A percentile compares a stretch with the other conserved stretches of the same genome.
Conservation (phyloP, 352 stramenopile genomes). For the Globisporangium recalcitrans region DNA sequence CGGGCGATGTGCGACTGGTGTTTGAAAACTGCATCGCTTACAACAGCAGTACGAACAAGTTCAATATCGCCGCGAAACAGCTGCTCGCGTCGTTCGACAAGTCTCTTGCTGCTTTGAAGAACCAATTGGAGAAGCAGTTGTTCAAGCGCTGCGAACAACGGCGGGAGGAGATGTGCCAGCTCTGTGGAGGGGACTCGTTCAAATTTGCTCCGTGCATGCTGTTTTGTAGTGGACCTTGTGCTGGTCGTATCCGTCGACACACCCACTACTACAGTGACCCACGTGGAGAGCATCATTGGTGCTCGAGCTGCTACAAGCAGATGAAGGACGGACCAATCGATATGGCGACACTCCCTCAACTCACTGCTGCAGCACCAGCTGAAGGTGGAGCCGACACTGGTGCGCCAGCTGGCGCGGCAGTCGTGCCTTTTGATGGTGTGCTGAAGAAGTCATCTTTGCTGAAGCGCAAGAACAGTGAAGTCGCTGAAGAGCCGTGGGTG, state of each 20-base stretch:
- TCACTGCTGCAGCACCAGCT: conserved; percentile 52
- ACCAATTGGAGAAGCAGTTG: conserved; percentile 76
- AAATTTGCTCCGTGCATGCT: conserved; percentile 89
- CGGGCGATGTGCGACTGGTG: conserved; percentile 81
- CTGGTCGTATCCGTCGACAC: conserved; percentile 75
- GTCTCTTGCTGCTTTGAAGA: conserved; percentile 58
- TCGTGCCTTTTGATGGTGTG: conserved; percentile 48
- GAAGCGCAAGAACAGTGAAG: conserved; percentile 98
- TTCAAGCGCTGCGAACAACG: conserved; percentile 82
- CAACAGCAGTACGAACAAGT: conserved; percentile 88
- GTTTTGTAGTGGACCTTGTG: conserved; percentile 84
- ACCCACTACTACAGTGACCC: conserved; percentile 87
- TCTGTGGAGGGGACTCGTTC: conserved; percentile 87
- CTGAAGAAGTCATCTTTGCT: conserved; percentile 92
- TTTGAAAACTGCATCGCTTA: conserved; percentile 90
- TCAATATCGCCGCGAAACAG: conserved; percentile 83
- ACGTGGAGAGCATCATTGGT: conserved; percentile 83
- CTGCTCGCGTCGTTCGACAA: conserved; percentile 75
- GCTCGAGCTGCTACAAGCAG: conserved; percentile 86
- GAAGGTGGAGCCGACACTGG: conserved; percentile 25
- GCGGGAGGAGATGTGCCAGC: conserved; percentile 84
- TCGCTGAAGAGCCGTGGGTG: conserved; percentile 97
- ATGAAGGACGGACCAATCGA: conserved; percentile 92
- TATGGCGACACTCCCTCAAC: conserved; percentile 74
- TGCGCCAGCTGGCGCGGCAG: conserved; percentile 18